A percentile compares a stretch with the other conserved stretches of the same genome.
These are phyloP conservation scores for Dactylellina haptotyla DNA, from an alignment of 2,329 filamentous ascomycete species.

Conservation along the genomic window DNA sequence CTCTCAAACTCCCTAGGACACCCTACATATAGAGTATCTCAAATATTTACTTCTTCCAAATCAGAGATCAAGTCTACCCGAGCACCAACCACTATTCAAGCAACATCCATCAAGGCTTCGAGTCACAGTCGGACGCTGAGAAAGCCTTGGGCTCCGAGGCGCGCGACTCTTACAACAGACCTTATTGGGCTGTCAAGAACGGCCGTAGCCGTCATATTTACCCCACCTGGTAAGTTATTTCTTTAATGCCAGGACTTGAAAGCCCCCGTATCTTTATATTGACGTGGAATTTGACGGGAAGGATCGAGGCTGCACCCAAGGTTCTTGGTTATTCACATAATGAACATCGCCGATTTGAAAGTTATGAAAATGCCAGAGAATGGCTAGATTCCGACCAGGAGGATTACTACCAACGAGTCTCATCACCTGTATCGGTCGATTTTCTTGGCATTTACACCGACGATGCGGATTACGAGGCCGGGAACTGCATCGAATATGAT, in stretches of 20 bases:
- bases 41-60: too few relatives aligned
- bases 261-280: neutral
- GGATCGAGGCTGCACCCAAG: slow-evolving; percentile 9
- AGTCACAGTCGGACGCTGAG: slow-evolving; percentile 20
- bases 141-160: neutral
- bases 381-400: neutral
- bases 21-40: neutral
- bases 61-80: slow-evolving; percentile 18
- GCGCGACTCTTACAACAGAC: neutral
- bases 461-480: neutral
- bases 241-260: too few relatives aligned
- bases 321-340: slow-evolving; percentile 26
- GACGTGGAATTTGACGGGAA: neutral
- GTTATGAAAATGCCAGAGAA: neutral
- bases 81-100: slow-evolving; percentile 15
- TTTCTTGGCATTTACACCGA: too few relatives aligned
- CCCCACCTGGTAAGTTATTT: slow-evolving; percentile 2
- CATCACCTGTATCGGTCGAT: too few relatives aligned
- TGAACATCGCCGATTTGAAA: slow-evolving; percentile 17
- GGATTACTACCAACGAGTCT: too few relatives aligned
- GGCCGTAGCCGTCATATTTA: slow-evolving; percentile 20
- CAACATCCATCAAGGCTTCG: slow-evolving; percentile 28
- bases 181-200: slow-evolving; percentile 19
- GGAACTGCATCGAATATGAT: neutral
- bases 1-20: neutral